phyloP scores from a whole-genome alignment of 1,284 basidiomycete species.

The Vanrija pseudolonga region DNA sequence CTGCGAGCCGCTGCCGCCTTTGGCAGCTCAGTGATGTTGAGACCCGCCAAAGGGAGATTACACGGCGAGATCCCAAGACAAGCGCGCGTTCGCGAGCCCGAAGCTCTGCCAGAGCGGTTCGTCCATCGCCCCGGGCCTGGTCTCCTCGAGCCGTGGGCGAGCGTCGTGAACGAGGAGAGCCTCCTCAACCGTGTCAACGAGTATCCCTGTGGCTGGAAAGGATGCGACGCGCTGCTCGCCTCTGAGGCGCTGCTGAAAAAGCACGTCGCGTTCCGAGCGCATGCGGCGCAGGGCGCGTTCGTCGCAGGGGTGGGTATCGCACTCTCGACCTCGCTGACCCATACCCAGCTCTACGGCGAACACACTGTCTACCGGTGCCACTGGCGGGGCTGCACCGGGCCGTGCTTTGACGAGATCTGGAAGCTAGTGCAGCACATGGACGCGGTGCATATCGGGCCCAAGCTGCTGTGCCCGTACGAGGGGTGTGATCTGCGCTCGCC shows the following conservation, averaged over 20 bases:
- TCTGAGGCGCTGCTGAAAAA: constrained; percentile 24
- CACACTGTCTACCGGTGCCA: constrained; percentile 21
- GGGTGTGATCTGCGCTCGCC: constrained; percentile 26
- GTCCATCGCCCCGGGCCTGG: constrained; percentile 20
- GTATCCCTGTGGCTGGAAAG: constrained; percentile 34
- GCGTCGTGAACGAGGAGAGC: constrained; percentile 21
- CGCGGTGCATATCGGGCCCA: constrained; percentile 29
- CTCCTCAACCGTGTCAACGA: constrained; percentile 23
- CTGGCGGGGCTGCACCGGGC: constrained; percentile 32
- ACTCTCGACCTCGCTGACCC: background rate
- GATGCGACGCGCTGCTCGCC: constrained; percentile 31
- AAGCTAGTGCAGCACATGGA: constrained; percentile 31
- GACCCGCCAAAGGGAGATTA: constrained; percentile 13
- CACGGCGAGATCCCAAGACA: too few species aligned
- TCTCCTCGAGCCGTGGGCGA: constrained; percentile 26
- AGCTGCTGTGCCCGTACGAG: constrained; percentile 29
- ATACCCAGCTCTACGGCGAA: background rate
- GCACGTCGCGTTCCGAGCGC: constrained; percentile 24
- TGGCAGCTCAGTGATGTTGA: background rate
- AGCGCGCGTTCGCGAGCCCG: constrained; percentile 22
- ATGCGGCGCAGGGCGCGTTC: constrained; percentile 24
- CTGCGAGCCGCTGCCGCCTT: background rate
- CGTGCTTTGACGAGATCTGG: constrained; percentile 22
- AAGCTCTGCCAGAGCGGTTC: constrained; percentile 28
- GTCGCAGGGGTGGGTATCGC: constrained; percentile 15